phyloP scores from a whole-genome alignment of 345 rosid species.

The Linum tenue region DNA sequence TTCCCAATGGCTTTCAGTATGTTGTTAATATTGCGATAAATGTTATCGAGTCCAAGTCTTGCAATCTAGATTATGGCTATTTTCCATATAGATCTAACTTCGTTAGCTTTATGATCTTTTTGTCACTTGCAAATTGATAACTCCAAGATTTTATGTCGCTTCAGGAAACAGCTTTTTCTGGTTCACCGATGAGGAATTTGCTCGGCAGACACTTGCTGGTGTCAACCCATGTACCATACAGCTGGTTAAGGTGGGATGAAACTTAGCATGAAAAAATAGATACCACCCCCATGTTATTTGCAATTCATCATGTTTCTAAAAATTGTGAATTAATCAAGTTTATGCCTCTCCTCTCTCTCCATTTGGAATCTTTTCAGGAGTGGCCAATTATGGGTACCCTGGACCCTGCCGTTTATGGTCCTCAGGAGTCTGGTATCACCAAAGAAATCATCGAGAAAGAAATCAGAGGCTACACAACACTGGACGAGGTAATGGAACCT shows the following conservation, averaged over 20 bases:
- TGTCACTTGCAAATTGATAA: too few species aligned
- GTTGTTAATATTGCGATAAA: too few species aligned
- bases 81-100: too few species aligned
- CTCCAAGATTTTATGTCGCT: too few species aligned
- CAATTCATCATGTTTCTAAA: too few species aligned
- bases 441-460: conserved; percentile 39
- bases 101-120: too few species aligned
- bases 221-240: not conserved
- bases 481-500: conserved; percentile 37
- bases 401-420: conserved; percentile 60
- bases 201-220: not conserved
- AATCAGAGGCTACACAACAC: conserved; percentile 41
- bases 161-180: not conserved
- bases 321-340: too few species aligned
- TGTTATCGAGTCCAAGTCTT: too few species aligned
- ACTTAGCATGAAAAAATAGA: too few species aligned
- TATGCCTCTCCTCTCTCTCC: not conserved
- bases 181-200: not conserved
- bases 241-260: not conserved
- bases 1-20: too few species aligned
- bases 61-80: too few species aligned
- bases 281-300: too few species aligned
- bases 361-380: conserved; percentile 35
- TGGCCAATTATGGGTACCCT: conserved; percentile 76
- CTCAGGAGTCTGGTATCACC: conserved; percentile 55